Conservation (phyloP, 768 basidiomycete genomes). For the Kwoniella mangroviensis region DNA sequence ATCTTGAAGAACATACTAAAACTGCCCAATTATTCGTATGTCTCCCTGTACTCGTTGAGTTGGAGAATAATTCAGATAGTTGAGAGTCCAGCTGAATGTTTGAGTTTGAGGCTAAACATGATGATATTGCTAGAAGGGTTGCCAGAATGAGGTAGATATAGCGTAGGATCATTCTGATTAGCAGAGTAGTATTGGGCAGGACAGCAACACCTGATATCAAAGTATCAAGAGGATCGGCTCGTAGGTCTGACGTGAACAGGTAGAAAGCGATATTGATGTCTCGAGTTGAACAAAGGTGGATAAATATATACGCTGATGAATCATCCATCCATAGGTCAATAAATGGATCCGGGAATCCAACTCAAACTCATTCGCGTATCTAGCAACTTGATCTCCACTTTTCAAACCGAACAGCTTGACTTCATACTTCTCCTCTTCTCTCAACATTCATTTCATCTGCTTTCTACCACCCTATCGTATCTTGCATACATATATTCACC, state of each 20-base stretch:
- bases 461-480: not conserved
- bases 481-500: not conserved
- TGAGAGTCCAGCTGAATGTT: conserved; percentile 30
- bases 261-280: no score
- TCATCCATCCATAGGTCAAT: no score
- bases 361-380: conserved; percentile 15
- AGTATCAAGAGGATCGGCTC: no score
- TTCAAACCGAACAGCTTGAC: not conserved
- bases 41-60: conserved; percentile 33
- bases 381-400: conserved; percentile 6
- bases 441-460: not conserved
- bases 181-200: not conserved
- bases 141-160: conserved; percentile 2
- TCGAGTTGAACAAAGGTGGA: not conserved
- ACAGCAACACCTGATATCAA: no score
- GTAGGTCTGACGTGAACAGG: no score
- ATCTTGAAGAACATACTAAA: conserved; percentile 87
- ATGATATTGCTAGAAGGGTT: conserved; percentile 5
- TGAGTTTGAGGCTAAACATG: conserved; percentile 13
- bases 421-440: not conserved
- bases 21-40: conserved; percentile 99
- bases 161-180: conserved; percentile 1
- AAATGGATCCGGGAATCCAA: not conserved
- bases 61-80: conserved; percentile 33
- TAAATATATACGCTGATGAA: not conserved